These are phyloP conservation scores for Pyricularia pennisetigena DNA, from an alignment of 2,329 filamentous ascomycete genomes.

Conservation along the genomic window DNA sequence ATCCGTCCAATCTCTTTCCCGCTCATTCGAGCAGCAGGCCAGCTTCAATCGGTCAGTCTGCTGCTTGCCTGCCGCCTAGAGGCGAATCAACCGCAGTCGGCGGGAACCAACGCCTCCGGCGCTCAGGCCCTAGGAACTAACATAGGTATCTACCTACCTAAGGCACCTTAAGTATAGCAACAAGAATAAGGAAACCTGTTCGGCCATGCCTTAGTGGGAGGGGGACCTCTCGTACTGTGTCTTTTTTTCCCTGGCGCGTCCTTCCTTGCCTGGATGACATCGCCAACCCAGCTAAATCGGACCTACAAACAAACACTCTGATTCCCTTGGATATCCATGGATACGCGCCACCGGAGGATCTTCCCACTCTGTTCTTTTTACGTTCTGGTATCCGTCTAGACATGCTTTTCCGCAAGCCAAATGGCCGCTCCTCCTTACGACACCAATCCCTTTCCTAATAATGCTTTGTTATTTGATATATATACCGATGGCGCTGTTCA, in stretches of 20 bases:
- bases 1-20: neutral
- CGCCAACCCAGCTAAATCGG: neutral
- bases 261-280: neutral
- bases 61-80: neutral
- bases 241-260: neutral
- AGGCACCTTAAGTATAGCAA: neutral
- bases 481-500: slow-evolving; percentile 34
- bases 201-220: neutral
- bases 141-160: neutral
- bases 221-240: neutral
- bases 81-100: neutral
- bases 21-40: neutral
- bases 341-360: slow-evolving; percentile 1
- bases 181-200: neutral
- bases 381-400: slow-evolving; percentile 8
- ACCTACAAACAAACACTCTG: neutral
- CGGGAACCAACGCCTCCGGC: neutral
- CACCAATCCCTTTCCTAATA: slow-evolving; percentile 22
- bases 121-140: neutral
- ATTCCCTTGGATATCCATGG: neutral
- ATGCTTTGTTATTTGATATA: slow-evolving; percentile 41
- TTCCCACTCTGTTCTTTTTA: neutral
- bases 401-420: slow-evolving; percentile 25
- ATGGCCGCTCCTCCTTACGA: slow-evolving; percentile 45
- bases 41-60: neutral